Percentiles rank a stretch among this genome's conserved stretches.
Conservation (phyloP, 306 rosid species). For the Echinosophora koreensis region DNA sequence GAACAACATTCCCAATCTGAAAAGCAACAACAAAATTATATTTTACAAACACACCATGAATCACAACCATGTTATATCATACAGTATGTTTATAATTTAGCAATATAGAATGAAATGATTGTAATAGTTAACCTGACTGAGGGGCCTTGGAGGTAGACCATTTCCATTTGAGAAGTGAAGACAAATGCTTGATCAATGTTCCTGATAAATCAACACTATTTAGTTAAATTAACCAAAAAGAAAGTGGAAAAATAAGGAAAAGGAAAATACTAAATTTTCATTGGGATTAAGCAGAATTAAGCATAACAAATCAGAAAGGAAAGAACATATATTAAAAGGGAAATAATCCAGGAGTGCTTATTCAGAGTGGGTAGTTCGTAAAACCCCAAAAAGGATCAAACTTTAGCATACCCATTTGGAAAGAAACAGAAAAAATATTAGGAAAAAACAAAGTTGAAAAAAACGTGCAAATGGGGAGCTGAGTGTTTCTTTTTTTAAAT, state of each 20-base stretch:
- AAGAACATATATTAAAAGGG: neutral
- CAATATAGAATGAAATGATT: constrained; percentile 31
- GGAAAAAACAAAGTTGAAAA: constrained; percentile 2
- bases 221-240: constrained; percentile 14
- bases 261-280: neutral
- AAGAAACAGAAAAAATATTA: constrained; percentile 31
- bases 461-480: constrained; percentile 5
- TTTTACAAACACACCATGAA: neutral
- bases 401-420: constrained; percentile 48
- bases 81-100: neutral
- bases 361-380: neutral
- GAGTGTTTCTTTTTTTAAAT: neutral
- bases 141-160: constrained; percentile 78
- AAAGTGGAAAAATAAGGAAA: neutral
- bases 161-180: constrained; percentile 88
- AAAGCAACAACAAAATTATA: constrained; percentile 37
- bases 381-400: neutral
- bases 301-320: neutral
- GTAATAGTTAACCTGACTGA: constrained; percentile 59
- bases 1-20: constrained; percentile 90
- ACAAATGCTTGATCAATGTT: constrained; percentile 79
- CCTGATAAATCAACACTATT: constrained; percentile 61
- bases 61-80: constrained; percentile 21
- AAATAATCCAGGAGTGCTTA: neutral
- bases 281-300: constrained; percentile 5